A percentile compares a stretch with the other conserved stretches of the same genome.
Evolutionary conservation across 345 rosid species (phyloP).

Genomic region (Aquilaria malaccensis): DNA sequence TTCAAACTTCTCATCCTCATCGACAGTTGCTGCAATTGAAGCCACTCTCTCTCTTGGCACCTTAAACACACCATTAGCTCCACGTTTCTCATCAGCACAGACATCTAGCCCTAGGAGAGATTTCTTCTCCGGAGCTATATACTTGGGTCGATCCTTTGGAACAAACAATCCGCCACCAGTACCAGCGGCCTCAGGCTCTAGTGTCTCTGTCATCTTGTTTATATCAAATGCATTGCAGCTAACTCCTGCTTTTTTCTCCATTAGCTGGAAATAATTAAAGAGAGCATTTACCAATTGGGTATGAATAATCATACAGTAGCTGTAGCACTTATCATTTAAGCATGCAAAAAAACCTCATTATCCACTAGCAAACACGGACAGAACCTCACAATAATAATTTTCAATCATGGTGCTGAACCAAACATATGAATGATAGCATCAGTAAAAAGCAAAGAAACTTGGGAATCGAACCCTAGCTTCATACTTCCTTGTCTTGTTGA

Average conservation of each 20-base stretch:
- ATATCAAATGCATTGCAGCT: conserved; percentile 18
- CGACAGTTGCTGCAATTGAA: conserved; percentile 41
- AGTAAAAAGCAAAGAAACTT: too few relatives aligned
- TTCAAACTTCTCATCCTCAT: conserved; percentile 50
- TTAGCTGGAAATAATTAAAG: too few relatives aligned
- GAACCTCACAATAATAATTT: too few relatives aligned
- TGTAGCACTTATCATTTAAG: too few relatives aligned
- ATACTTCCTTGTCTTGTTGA: too few relatives aligned
- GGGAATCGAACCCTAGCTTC: too few relatives aligned
- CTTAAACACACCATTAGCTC: conserved; percentile 42
- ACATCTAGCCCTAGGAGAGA: conserved; percentile 44
- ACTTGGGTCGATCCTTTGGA: conserved; percentile 42
- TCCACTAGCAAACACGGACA: too few relatives aligned
- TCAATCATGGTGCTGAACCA: too few relatives aligned
- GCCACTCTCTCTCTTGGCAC: conserved; percentile 43
- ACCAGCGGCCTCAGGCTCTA: conserved; percentile 30
- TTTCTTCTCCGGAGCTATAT: conserved; percentile 49
- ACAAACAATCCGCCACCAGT: conserved; percentile 26
- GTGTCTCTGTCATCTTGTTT: conserved; percentile 22
- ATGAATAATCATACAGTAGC: too few relatives aligned
- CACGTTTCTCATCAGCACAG: conserved; percentile 44
- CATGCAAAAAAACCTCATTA: too few relatives aligned
- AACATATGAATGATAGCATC: too few relatives aligned
- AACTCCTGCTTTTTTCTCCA: conserved; percentile 7
- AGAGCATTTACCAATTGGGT: too few relatives aligned